Percentiles rank a stretch among this genome's conserved stretches.
Evolutionary conservation across 371 early-diverging fungal genomes (phyloP).

Genomic region (Rhizopus delemar): DNA sequence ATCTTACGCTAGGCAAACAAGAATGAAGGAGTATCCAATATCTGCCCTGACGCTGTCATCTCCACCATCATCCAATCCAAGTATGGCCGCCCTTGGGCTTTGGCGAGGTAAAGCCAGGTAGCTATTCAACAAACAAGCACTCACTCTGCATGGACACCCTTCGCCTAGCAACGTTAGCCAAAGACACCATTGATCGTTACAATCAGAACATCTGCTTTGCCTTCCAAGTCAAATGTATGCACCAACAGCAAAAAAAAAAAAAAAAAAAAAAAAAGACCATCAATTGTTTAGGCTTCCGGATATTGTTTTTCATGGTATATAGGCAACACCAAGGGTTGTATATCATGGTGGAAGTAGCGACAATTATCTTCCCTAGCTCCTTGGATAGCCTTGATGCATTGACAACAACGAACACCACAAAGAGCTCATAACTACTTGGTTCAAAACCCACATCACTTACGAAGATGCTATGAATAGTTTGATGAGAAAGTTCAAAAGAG

Average conservation of each 20-base stretch:
- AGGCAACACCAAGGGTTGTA: no score
- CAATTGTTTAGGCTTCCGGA: conserved; percentile 12
- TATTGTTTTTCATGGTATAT: no score
- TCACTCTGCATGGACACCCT: conserved; percentile 11
- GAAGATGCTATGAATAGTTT: conserved; percentile 16
- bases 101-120: conserved; percentile 11
- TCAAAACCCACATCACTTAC: conserved; percentile 12
- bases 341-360: no score
- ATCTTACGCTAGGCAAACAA: conserved; percentile 6
- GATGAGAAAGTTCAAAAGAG: conserved; percentile 17
- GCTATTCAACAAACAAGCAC: conserved; percentile 10
- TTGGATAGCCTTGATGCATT: no score
- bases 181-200: conserved; percentile 13
- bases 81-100: conserved; percentile 10
- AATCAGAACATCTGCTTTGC: conserved; percentile 10
- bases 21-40: conserved; percentile 15
- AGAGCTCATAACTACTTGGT: conserved; percentile 14
- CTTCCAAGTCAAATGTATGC: conserved; percentile 16
- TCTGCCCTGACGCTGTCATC: conserved; percentile 10
- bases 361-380: no score
- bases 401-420: conserved; percentile 15
- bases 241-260: conserved; percentile 7
- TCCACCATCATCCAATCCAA: conserved; percentile 12
- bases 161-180: conserved; percentile 10
- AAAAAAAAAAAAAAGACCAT: conserved; percentile 10